phyloP scores from a whole-genome alignment of 441 rosid species.

The Gossypium davidsonii region DNA sequence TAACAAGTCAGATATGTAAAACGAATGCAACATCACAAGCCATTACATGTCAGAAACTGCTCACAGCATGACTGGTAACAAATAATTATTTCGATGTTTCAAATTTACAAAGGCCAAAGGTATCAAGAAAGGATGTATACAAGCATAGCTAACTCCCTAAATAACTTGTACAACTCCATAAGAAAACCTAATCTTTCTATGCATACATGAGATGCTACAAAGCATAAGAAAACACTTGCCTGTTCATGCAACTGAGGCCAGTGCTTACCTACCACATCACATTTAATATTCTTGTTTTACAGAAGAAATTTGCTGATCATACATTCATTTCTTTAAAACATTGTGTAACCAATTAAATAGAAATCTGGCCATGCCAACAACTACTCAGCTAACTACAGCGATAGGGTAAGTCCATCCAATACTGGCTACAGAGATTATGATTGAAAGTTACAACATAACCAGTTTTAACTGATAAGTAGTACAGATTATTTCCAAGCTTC shows the following conservation, averaged over 20 bases:
- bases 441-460: background rate
- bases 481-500: background rate
- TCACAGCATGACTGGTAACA: background rate
- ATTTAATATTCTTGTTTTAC: background rate
- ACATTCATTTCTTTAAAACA: background rate
- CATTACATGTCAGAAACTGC: background rate
- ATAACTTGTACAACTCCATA: slow-evolving; percentile 5
- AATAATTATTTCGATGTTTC: background rate
- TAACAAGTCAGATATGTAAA: slow-evolving; percentile 2
- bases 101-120: background rate
- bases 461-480: background rate
- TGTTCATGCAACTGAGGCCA: background rate
- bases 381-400: background rate
- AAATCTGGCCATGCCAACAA: background rate
- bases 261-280: no score
- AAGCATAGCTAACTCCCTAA: background rate
- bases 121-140: background rate
- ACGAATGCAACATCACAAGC: background rate
- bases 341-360: background rate
- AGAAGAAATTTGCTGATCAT: background rate
- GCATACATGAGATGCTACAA: background rate
- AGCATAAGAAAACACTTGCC: background rate
- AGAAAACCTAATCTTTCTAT: background rate
- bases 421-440: background rate
- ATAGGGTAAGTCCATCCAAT: background rate